Conservation (phyloP, 2,329 filamentous ascomycete genomes). For the Fusarium subglutinans region DNA sequence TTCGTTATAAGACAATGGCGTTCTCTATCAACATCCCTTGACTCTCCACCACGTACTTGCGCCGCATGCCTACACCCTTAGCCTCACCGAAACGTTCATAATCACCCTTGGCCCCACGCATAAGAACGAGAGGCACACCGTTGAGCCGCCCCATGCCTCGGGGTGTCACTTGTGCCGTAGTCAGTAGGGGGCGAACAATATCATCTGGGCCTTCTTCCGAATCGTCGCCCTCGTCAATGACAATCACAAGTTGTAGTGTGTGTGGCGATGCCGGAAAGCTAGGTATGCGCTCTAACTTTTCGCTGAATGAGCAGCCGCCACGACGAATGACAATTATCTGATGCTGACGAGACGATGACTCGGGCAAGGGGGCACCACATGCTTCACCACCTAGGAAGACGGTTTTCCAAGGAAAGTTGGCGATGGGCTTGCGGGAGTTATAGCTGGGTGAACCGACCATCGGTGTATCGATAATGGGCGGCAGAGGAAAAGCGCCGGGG, state of each 20-base stretch:
- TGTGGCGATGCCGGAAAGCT: constrained; percentile 69
- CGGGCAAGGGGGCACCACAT: constrained; percentile 68
- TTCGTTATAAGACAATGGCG: constrained; percentile 68
- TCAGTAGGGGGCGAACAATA: constrained; percentile 72
- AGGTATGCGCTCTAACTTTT: constrained; percentile 88
- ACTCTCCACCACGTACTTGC: constrained; percentile 83
- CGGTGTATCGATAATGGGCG: constrained; percentile 68
- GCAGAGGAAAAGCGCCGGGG: constrained; percentile 73
- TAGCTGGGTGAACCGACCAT: constrained; percentile 54
- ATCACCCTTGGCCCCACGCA: constrained; percentile 71
- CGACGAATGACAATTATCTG: constrained; percentile 85
- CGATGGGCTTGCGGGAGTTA: constrained; percentile 47
- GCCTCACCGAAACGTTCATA: constrained; percentile 71
- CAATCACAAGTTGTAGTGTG: constrained; percentile 81
- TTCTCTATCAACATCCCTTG: constrained; percentile 83
- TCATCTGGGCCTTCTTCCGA: constrained; percentile 41
- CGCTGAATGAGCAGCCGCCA: constrained; percentile 83
- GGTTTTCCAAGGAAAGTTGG: constrained; percentile 71
- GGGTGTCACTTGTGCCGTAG: constrained; percentile 76
- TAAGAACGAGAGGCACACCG: constrained; percentile 84
- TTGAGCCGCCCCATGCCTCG: constrained; percentile 74
- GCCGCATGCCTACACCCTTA: constrained; percentile 76
- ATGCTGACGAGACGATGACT: constrained; percentile 63
- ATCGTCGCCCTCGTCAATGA: constrained; percentile 68
- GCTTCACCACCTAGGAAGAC: constrained; percentile 77